phyloP scores from a whole-genome alignment of 2,329 filamentous ascomycete genomes.

The Colletotrichum spinosum region DNA sequence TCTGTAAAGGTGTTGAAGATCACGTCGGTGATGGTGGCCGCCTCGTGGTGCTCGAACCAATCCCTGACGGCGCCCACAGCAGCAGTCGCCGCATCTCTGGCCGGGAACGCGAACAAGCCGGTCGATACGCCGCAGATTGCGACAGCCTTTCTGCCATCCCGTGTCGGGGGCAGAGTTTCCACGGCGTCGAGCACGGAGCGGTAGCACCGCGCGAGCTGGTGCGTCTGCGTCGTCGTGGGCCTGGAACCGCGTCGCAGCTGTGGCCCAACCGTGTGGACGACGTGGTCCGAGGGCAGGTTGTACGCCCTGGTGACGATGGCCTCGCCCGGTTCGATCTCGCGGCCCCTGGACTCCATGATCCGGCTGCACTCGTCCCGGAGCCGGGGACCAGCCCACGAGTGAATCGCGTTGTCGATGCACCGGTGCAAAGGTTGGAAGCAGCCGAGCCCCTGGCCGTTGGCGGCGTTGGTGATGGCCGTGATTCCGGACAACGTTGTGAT shows the following conservation, averaged over 20 bases:
- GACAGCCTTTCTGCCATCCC: slow-evolving; percentile 43
- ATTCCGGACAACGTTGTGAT: slow-evolving; percentile 47
- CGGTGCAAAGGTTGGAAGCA: slow-evolving; percentile 48
- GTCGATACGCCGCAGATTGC: slow-evolving; percentile 50
- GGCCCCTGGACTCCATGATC: slow-evolving; percentile 41
- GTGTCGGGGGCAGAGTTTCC: slow-evolving; percentile 41
- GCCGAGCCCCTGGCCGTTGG: slow-evolving; percentile 48
- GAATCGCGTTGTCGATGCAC: slow-evolving; percentile 52
- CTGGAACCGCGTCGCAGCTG: slow-evolving; percentile 41
- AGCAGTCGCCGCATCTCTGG: slow-evolving; percentile 42
- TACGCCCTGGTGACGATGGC: slow-evolving; percentile 45
- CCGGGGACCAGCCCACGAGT: slow-evolving; percentile 45
- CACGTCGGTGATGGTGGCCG: slow-evolving; percentile 44
- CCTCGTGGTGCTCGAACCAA: slow-evolving; percentile 43
- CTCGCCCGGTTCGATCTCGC: slow-evolving; percentile 42
- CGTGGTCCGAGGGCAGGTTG: slow-evolving; percentile 43
- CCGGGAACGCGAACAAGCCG: slow-evolving; percentile 49
- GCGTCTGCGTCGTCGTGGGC: slow-evolving; percentile 38
- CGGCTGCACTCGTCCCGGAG: slow-evolving; percentile 45
- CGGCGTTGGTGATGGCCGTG: slow-evolving; percentile 50
- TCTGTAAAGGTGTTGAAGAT: slow-evolving; percentile 49
- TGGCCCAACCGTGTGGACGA: slow-evolving; percentile 50
- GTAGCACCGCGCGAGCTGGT: slow-evolving; percentile 45
- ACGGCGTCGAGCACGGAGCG: slow-evolving; percentile 44
- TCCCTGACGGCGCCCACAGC: slow-evolving; percentile 41